Evolutionary conservation across 169 alveolate genomes (phyloP).

Genomic region (Cryptosporidium sp.): DNA sequence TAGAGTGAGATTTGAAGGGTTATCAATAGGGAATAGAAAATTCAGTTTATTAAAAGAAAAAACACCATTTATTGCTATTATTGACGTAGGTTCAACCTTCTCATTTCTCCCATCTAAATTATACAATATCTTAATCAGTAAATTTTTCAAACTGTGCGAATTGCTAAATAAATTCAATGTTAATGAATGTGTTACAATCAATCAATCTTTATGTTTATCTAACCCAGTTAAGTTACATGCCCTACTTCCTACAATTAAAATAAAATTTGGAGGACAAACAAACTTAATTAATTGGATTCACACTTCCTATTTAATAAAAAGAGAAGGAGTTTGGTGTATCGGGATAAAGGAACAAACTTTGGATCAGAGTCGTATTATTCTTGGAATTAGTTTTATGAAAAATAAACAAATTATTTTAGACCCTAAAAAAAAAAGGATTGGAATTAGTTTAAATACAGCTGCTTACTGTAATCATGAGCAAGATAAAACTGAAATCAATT

Average conservation of each 20-base stretch:
- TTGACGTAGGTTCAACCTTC: slow-evolving; percentile 69
- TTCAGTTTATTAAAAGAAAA: background rate
- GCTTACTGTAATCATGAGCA: background rate
- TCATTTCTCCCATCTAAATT: slow-evolving; percentile 30
- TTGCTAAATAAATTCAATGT: background rate
- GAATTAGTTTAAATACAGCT: background rate
- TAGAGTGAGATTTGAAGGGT: slow-evolving; percentile 13
- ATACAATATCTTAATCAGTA: background rate
- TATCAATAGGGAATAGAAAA: background rate
- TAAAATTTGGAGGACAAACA: slow-evolving; percentile 41
- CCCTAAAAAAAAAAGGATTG: slow-evolving; percentile 29
- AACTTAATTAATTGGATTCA: slow-evolving; percentile 39
- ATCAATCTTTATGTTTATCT: slow-evolving; percentile 14
- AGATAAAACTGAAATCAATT: background rate
- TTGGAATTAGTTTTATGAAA: slow-evolving; percentile 56
- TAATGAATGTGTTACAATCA: background rate
- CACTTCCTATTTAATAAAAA: slow-evolving; percentile 19
- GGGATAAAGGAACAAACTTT: slow-evolving; percentile 47
- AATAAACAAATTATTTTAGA: slow-evolving; percentile 61
- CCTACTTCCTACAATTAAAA: slow-evolving; percentile 15
- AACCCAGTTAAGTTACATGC: background rate
- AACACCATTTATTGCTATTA: slow-evolving; percentile 14
- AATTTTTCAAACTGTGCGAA: slow-evolving; percentile 26
- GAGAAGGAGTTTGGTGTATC: slow-evolving; percentile 22
- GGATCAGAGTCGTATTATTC: background rate